Base-by-base conservation (phyloP, 225 moss, liverwort and hornwort species). In the Neckera pumila region DNA sequence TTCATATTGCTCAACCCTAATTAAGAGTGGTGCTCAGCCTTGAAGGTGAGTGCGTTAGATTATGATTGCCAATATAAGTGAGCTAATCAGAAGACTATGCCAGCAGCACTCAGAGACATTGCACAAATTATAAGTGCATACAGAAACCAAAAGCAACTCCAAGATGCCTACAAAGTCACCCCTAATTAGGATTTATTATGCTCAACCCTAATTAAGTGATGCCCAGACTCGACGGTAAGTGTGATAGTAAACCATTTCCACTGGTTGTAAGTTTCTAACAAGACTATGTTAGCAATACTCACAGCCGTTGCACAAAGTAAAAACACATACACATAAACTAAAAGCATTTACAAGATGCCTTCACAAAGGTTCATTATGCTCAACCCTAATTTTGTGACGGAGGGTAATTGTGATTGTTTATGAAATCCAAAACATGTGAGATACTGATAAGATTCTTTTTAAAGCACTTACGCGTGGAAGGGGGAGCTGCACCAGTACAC, bases 401-500 rank as follows among this genome's bases (percentile, higher is more conserved):
- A 92, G 22, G 70, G 63, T 36, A n/a, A 57, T 34, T 47, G 76
- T 54, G 64, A 69, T 23, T 67, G 65, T n/a, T 59, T 75, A 53
- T 54, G 25, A 31, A 33, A 75, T 65, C 43, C 66, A 76, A 74
- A 19, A 66, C 59, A 84, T 56, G 47, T 43, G 71, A 82, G 72
- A 72, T 40, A 33, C 17, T 78, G 62, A 63, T 16, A 71, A 85
- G 82, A 42, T 9, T n/a, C 13, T 33, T 43, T 31, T 53, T 20
- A 43, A 56, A 54, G 67, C 61, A 81, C 87, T 89, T 91, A 94
- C 94, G 36, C 88, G 91, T 85, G 94, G 94, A 38, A 94, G 94
- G 8, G 94, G 94, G 71, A 94, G 92, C 91, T 94, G 94, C 87
- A 94, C 94, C 84, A 94, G 86, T 14, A 94, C 89, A 91, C 98